Evolutionary conservation across 176 grass and related monocot genomes (phyloP).

Genomic region (Aegilops longissima): DNA sequence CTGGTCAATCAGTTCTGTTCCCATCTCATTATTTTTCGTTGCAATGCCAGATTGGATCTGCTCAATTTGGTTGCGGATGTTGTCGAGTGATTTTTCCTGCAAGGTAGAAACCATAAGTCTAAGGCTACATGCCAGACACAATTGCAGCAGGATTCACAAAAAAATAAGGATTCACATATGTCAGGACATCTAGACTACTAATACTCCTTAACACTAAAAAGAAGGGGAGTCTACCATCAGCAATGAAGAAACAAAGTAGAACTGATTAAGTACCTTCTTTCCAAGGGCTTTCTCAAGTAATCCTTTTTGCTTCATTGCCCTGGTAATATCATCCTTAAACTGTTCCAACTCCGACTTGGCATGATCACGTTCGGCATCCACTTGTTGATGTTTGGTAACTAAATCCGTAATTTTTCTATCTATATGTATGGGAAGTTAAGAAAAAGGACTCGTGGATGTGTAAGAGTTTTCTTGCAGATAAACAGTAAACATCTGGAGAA

Average conservation of each 20-base stretch:
- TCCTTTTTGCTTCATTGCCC: constrained; percentile 63
- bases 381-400: constrained; percentile 81
- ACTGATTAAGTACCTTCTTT: constrained; percentile 62
- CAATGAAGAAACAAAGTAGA: not conserved
- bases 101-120: constrained; percentile 27
- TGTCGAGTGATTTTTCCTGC: constrained; percentile 88
- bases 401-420: constrained; percentile 79
- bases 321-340: constrained; percentile 62
- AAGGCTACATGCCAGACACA: not conserved
- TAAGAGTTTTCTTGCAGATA: constrained; percentile 1
- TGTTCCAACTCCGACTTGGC: constrained; percentile 73
- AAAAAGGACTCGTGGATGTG: constrained; percentile 19
- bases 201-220: not conserved
- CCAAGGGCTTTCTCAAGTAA: constrained; percentile 72
- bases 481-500: constrained; percentile 11
- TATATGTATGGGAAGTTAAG: constrained; percentile 94
- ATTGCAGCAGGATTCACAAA: not conserved
- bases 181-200: not conserved
- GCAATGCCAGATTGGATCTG: constrained; percentile 86
- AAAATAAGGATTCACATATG: not conserved
- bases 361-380: constrained; percentile 84
- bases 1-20: constrained; percentile 95
- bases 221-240: not conserved
- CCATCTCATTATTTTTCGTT: constrained; percentile 91
- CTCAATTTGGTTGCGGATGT: constrained; percentile 86